Evolutionary conservation across 2,329 filamentous ascomycete species (phyloP), one percentile per base, ranked within the genome.

Genomic region (Penicillium sp.): DNA sequence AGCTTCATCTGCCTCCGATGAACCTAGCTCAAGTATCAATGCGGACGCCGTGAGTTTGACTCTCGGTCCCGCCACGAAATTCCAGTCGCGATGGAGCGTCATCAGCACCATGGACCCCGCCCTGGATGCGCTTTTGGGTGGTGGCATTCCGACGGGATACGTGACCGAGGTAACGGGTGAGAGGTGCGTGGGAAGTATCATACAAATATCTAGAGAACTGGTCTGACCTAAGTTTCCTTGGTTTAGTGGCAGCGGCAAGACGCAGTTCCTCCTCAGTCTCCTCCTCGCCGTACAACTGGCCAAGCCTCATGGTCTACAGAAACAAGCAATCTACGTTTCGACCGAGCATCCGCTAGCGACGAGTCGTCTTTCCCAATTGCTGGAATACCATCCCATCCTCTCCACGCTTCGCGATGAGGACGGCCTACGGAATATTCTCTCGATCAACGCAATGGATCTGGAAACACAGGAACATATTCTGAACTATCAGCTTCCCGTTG

Each of bases 401-500:
- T 61, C 62, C 16, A 53, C 52, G 14, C 57, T 76, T 11, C 49
- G 67, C 1, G 39, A 64, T 11, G 51, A 67, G 14, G 80, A 88
- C 1, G 84, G 84, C 0, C 73, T 95, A 4, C 80, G 85, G 61
- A 73, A 75, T 48, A 81, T 98, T 47, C 75, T 88, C 53, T 85
- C 83, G 60, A 85, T 92, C 48, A 80, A 82, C 33, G 88, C 86
- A 7, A 85, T 86, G 20, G 89, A 96, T 60, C 79, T 96, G 39
- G 92, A 96, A 65, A 82, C 85, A 0, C 92, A 98, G 65, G 90
- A 96, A 42, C 90, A 96, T 65, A 95, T 98, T 57, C 72, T 96
- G 16, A 81, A 80, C 48, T 96, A 86, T 64, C 92, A 98, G 62
- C 80, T 96, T 4, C 92, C 92, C 1, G 83, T 95, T 12, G 81